These are phyloP conservation scores for Aspergillus piperis DNA, from an alignment of 2,329 filamentous ascomycete species.

Conservation along the genomic window DNA sequence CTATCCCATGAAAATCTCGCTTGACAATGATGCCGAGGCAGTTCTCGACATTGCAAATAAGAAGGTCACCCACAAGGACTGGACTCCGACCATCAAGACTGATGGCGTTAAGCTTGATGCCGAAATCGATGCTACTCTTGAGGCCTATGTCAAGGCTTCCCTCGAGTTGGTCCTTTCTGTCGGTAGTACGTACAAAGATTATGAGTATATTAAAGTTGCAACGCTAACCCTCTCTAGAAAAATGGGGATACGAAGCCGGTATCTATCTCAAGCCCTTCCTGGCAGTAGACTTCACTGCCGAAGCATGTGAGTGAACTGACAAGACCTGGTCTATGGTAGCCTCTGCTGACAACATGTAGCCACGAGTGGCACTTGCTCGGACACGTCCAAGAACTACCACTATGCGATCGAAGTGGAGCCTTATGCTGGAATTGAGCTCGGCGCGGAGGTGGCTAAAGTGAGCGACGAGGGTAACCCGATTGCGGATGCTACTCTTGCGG, in stretches of 20 bases:
- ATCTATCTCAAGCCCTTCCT: constrained; percentile 22
- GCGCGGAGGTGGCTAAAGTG: constrained; percentile 14
- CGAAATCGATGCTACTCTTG: constrained; percentile 14
- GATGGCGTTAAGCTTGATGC: constrained; percentile 19
- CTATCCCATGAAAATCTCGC: constrained; percentile 16
- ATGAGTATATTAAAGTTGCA: background rate
- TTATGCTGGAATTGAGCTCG: constrained; percentile 17
- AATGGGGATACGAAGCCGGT: constrained; percentile 21
- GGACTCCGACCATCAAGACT: constrained; percentile 17
- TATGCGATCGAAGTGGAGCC: constrained; percentile 11
- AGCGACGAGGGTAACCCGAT: constrained; percentile 13
- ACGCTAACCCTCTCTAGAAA: constrained; percentile 11
- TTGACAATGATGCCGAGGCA: constrained; percentile 24
- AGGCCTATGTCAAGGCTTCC: constrained; percentile 19
- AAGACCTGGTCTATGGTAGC: background rate
- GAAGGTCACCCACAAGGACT: constrained; percentile 18
- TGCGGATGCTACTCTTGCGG: constrained; percentile 12
- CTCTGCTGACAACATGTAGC: constrained; percentile 14
- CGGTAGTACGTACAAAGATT: constrained; percentile 12
- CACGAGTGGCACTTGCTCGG: constrained; percentile 13
- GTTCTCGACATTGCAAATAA: constrained; percentile 22
- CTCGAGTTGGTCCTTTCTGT: constrained; percentile 15
- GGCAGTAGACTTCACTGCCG: constrained; percentile 12
- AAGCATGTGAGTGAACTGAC: constrained; percentile 18
- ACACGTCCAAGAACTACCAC: background rate